Conservation (phyloP, 805 yeast genomes). For the Priceomyces haplophilus region DNA sequence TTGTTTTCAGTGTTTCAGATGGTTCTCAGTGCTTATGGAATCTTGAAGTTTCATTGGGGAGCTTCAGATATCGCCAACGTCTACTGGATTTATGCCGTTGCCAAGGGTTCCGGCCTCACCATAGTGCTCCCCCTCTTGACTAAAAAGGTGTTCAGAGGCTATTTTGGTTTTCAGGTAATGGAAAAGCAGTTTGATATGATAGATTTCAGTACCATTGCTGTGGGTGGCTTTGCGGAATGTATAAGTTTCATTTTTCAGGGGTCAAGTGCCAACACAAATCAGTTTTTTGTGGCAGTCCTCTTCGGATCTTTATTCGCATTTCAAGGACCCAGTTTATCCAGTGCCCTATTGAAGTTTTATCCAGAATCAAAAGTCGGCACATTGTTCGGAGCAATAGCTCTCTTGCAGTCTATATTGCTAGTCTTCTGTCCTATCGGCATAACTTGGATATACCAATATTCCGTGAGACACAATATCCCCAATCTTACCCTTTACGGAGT, state of each 20-base stretch:
- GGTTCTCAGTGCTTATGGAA: conserved; percentile 49
- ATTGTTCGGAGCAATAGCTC: conserved; percentile 35
- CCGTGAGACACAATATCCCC: background rate
- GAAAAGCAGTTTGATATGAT: conserved; percentile 45
- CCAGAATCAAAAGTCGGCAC: conserved; percentile 39
- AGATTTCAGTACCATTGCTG: conserved; percentile 37
- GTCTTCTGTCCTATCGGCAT: conserved; percentile 48
- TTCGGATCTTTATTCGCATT: conserved; percentile 46
- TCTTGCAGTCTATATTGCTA: conserved; percentile 47
- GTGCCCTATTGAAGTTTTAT: conserved; percentile 54
- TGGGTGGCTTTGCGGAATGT: conserved; percentile 34
- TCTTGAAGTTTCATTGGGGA: conserved; percentile 50
- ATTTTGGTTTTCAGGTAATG: conserved; percentile 26
- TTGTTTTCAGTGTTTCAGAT: conserved; percentile 34
- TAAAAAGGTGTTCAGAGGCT: conserved; percentile 29
- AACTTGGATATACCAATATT: conserved; percentile 41
- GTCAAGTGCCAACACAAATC: conserved; percentile 20
- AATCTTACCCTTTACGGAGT: background rate
- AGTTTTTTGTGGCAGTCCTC: conserved; percentile 27
- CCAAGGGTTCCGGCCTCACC: conserved; percentile 46
- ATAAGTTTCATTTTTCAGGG: conserved; percentile 35
- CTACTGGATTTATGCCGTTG: conserved; percentile 39
- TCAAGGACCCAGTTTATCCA: conserved; percentile 52
- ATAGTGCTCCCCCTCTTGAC: conserved; percentile 46
- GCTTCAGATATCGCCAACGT: conserved; percentile 51